phyloP scores from a whole-genome alignment of 108 stramenopile species.

The Nitzschia sp. region DNA sequence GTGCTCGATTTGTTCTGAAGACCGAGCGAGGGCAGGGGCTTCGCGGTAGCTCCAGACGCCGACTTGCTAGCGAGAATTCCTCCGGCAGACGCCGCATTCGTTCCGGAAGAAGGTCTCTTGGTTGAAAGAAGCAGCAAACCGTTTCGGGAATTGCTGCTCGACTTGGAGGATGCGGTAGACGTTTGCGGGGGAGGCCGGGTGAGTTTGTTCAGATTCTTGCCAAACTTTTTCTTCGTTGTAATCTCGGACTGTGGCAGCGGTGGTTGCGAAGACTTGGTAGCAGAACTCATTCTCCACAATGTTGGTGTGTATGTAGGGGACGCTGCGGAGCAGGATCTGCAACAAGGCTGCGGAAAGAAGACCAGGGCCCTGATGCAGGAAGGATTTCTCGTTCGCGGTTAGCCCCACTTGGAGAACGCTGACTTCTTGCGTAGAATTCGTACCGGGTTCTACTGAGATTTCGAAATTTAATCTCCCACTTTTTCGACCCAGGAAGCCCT shows the following conservation, averaged over 20 bases:
- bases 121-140: slow-evolving; percentile 79
- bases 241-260: slow-evolving; percentile 16
- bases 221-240: slow-evolving; percentile 76
- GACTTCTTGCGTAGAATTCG: not conserved
- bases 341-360: slow-evolving; percentile 3
- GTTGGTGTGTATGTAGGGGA: not conserved
- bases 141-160: slow-evolving; percentile 46
- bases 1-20: slow-evolving; percentile 34
- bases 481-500: not conserved
- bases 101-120: slow-evolving; percentile 48
- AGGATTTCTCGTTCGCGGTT: too few relatives aligned
- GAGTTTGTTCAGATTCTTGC: slow-evolving; percentile 86
- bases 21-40: slow-evolving; percentile 27
- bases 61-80: slow-evolving; percentile 45
- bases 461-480: not conserved
- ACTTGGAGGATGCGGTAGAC: slow-evolving; percentile 24
- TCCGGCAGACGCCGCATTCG: slow-evolving; percentile 22
- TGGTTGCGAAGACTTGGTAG: slow-evolving; percentile 9
- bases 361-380: too few relatives aligned
- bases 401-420: too few relatives aligned
- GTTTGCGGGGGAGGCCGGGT: slow-evolving; percentile 65
- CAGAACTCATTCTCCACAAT: slow-evolving; percentile 17
- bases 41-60: slow-evolving; percentile 28
- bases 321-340: not conserved
- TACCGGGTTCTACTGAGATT: slow-evolving; percentile 7